These are phyloP conservation scores for Eimeria acervulina DNA, from an alignment of 169 alveolate genomes.

Conservation along the genomic window DNA sequence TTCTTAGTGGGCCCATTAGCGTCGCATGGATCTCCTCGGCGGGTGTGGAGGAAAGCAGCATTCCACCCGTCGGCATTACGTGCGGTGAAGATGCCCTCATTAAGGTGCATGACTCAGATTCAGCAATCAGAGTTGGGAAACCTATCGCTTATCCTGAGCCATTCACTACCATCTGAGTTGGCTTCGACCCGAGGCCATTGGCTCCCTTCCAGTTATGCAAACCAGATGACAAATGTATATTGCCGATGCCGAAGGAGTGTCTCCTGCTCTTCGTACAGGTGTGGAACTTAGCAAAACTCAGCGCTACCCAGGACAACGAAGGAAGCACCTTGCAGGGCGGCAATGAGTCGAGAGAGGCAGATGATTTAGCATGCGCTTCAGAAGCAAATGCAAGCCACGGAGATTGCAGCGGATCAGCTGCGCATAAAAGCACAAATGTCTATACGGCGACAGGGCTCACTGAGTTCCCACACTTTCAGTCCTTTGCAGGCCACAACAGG, in stretches of 20 bases:
- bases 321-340: neutral
- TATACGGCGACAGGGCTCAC: constrained; percentile 5
- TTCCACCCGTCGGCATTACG: constrained; percentile 24
- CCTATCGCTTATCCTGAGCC: neutral
- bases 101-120: neutral
- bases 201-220: neutral
- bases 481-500: constrained; percentile 79
- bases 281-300: constrained; percentile 8
- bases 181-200: neutral
- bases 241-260: neutral
- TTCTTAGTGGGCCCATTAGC: constrained; percentile 79
- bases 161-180: neutral
- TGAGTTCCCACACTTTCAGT: constrained; percentile 73
- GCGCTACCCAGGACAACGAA: neutral
- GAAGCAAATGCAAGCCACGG: neutral
- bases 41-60: neutral
- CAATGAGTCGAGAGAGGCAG: neutral
- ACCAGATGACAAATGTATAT: neutral
- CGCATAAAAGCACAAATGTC: neutral
- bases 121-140: neutral
- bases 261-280: neutral
- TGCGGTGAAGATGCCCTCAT: constrained; percentile 65
- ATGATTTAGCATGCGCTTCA: neutral
- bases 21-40: constrained; percentile 56
- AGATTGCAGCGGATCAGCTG: neutral